A percentile compares a stretch with the other conserved stretches of the same genome.
Conservation (phyloP, 345 rosid species). For the Salix dunnii region DNA sequence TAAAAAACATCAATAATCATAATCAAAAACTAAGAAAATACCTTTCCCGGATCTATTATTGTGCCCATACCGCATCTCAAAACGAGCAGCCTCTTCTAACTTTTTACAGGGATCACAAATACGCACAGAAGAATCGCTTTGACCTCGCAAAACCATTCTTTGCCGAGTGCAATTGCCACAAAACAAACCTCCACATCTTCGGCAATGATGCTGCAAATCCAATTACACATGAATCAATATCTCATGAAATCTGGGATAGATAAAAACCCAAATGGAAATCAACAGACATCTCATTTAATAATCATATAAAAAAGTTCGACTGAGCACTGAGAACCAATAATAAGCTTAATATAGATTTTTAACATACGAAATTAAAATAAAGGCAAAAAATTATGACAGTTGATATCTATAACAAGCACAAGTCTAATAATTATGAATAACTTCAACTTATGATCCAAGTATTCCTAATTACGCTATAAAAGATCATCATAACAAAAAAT, state of each 20-base stretch:
- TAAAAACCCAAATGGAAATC: not conserved
- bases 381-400: not conserved
- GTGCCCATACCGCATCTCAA: conserved; percentile 75
- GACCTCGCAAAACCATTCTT: conserved; percentile 78
- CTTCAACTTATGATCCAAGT: not conserved
- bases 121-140: conserved; percentile 88
- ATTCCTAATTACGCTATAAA: not conserved
- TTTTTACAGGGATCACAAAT: conserved; percentile 89
- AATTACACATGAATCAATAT: conserved; percentile 6
- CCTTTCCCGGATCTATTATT: conserved; percentile 58
- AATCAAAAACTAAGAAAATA: conserved; percentile 8
- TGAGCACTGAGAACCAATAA: not conserved
- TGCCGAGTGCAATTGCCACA: conserved; percentile 74
- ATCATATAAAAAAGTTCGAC: not conserved
- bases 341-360: not conserved
- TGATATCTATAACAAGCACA: not conserved
- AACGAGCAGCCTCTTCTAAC: conserved; percentile 86
- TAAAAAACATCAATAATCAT: not conserved
- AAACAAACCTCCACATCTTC: conserved; percentile 92
- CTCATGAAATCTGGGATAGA: not conserved
- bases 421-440: not conserved
- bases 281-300: not conserved
- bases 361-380: not conserved
- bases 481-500: not conserved
- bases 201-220: conserved; percentile 77